Conservation (phyloP, 768 basidiomycete species). For the Lactarius sp. region DNA sequence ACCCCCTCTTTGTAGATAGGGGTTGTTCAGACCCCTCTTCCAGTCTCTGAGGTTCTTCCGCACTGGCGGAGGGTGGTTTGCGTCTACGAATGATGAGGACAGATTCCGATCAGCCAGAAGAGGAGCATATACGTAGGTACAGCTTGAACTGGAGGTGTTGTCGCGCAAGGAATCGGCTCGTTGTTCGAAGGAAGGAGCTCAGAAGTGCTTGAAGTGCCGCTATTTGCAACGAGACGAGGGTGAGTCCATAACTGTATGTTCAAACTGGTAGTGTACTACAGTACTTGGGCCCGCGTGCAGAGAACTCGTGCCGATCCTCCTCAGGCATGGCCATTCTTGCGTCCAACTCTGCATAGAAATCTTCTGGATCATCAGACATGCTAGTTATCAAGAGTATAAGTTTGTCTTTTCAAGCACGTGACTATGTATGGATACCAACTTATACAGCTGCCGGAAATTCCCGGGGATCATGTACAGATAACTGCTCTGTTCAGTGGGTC, state of each 20-base stretch:
- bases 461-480: background rate
- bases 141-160: background rate
- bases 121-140: constrained; percentile 8
- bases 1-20: constrained; percentile 13
- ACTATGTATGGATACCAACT: background rate
- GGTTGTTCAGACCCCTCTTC: background rate
- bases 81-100: constrained; percentile 7
- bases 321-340: constrained; percentile 22
- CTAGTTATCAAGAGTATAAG: background rate
- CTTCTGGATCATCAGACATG: constrained; percentile 10
- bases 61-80: background rate
- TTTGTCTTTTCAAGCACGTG: constrained; percentile 4
- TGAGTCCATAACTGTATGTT: background rate
- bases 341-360: constrained; percentile 24
- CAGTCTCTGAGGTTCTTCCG: background rate
- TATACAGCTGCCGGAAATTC: background rate
- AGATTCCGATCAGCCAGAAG: background rate
- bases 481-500: too few species aligned
- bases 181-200: background rate
- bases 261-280: background rate
- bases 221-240: background rate
- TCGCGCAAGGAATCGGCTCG: background rate
- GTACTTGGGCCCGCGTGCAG: background rate
- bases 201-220: background rate
- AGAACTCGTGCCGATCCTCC: constrained; percentile 1